phyloP scores from a whole-genome alignment of 305 asterid species.

The Petunia hybrid region DNA sequence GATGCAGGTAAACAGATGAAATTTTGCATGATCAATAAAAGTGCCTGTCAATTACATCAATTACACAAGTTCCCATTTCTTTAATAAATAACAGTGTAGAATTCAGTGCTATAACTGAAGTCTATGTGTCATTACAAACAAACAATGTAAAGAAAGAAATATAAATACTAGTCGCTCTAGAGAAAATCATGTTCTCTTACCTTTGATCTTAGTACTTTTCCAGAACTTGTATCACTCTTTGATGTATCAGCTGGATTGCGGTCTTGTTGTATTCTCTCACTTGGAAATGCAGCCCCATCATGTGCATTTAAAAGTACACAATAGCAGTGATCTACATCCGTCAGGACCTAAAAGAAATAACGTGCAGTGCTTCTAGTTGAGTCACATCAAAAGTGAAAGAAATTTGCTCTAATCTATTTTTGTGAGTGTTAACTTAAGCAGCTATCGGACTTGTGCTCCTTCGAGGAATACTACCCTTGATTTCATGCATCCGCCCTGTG shows the following conservation, averaged over 20 bases:
- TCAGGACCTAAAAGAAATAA: constrained; percentile 68
- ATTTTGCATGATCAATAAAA: constrained; percentile 15
- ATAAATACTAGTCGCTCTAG: not conserved
- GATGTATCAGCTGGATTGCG: constrained; percentile 52
- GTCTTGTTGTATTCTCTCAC: constrained; percentile 50
- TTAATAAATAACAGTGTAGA: constrained; percentile 8
- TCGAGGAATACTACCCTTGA: not conserved
- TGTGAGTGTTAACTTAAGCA: not conserved
- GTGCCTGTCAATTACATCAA: not conserved
- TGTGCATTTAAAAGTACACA: constrained; percentile 92
- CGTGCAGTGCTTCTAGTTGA: constrained; percentile 19
- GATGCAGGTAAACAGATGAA: not conserved
- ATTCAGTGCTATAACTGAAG: constrained; percentile 4
- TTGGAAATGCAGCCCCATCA: constrained; percentile 88
- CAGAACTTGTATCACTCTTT: constrained; percentile 53
- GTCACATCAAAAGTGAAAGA: constrained; percentile 7
- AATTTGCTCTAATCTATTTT: constrained; percentile 23
- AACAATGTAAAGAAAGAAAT: constrained; percentile 20
- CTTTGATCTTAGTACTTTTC: constrained; percentile 71
- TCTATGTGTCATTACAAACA: constrained; percentile 23
- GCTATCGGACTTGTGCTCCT: constrained; percentile 12
- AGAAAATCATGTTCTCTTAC: constrained; percentile 43
- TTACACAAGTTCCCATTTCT: constrained; percentile 13
- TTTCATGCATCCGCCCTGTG: constrained; percentile 1
- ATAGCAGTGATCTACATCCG: constrained; percentile 96